These are phyloP conservation scores for Claviceps sp. DNA, from an alignment of 2,329 filamentous ascomycete species.

Conservation along the genomic window DNA sequence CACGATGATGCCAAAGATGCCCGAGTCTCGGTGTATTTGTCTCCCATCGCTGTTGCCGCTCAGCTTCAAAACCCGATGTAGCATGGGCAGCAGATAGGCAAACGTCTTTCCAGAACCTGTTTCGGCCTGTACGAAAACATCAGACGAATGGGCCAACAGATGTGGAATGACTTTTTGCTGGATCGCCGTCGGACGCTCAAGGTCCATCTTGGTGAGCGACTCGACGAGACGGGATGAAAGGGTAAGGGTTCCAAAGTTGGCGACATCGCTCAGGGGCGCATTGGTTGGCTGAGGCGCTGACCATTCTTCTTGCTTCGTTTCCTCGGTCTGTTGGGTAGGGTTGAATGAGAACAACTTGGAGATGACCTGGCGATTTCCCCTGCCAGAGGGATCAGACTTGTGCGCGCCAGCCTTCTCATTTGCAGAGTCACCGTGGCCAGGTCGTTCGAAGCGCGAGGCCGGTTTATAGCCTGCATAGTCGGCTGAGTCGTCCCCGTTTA, in stretches of 20 bases:
- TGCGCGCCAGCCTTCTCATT: slow-evolving; percentile 8
- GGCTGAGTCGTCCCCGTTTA: slow-evolving; percentile 14
- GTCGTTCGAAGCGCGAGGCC: background rate
- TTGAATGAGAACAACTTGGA: slow-evolving; percentile 92
- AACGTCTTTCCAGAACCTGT: slow-evolving; percentile 96
- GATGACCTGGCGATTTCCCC: slow-evolving; percentile 46
- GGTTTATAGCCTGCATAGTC: slow-evolving; percentile 1
- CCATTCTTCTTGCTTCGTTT: slow-evolving; percentile 38
- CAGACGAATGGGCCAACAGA: slow-evolving; percentile 64
- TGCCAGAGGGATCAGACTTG: slow-evolving; percentile 10
- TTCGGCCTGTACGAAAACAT: slow-evolving; percentile 93
- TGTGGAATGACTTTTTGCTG: slow-evolving; percentile 81
- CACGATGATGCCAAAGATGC: slow-evolving; percentile 85
- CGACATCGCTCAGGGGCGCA: slow-evolving; percentile 73
- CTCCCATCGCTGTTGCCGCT: slow-evolving; percentile 41
- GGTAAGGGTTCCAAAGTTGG: slow-evolving; percentile 76
- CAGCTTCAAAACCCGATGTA: slow-evolving; percentile 74
- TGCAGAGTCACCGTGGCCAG: slow-evolving; percentile 6
- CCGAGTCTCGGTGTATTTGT: slow-evolving; percentile 67
- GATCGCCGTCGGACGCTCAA: slow-evolving; percentile 88
- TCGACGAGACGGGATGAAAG: slow-evolving; percentile 68
- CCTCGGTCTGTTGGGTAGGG: slow-evolving; percentile 54
- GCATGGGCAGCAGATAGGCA: slow-evolving; percentile 85
- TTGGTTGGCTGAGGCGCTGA: slow-evolving; percentile 65
- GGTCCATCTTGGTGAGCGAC: slow-evolving; percentile 73